phyloP scores from a whole-genome alignment of 345 rosid genomes.

The Trapa bicornis region DNA sequence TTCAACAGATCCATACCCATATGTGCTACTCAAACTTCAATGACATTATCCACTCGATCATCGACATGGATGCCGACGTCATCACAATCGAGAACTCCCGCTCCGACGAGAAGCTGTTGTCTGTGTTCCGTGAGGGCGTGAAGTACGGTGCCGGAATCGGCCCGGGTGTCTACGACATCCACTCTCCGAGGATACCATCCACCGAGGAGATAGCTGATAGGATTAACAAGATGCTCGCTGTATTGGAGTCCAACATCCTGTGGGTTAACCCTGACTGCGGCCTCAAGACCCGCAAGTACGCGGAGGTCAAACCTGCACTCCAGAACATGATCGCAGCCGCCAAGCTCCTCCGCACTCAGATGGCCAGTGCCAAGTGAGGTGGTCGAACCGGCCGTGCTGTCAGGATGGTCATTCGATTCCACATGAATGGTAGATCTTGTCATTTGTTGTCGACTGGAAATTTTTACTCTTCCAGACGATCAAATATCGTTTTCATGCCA shows the following conservation, averaged over 20 bases:
- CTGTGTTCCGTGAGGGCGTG: conserved; percentile 96
- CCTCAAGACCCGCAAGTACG: conserved; percentile 81
- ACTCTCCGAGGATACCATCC: conserved; percentile 95
- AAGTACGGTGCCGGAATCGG: conserved; percentile 96
- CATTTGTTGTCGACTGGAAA: too few relatives aligned
- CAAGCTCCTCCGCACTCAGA: conserved; percentile 78
- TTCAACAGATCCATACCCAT: conserved; percentile 87
- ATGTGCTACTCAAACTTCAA: conserved; percentile 99
- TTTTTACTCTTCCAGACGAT: too few relatives aligned
- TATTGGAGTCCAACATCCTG: conserved; percentile 73
- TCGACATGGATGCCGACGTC: conserved; percentile 96
- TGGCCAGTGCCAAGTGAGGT: conserved; percentile 68
- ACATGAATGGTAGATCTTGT: too few relatives aligned
- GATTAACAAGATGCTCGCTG: conserved; percentile 92
- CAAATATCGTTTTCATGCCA: too few relatives aligned
- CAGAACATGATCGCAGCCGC: conserved; percentile 84
- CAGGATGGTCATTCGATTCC: too few relatives aligned
- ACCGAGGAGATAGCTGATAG: conserved; percentile 88
- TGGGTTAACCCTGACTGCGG: conserved; percentile 99
- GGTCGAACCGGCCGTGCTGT: neutral
- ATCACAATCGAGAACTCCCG: conserved; percentile 99
- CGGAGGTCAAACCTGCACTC: conserved; percentile 87
- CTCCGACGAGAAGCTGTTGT: conserved; percentile 92
- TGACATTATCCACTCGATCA: conserved; percentile 92
- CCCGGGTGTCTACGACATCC: conserved; percentile 97